Base-by-base conservation (phyloP, 2,329 filamentous ascomycete species). In the Tolypocladium inflatum region DNA sequence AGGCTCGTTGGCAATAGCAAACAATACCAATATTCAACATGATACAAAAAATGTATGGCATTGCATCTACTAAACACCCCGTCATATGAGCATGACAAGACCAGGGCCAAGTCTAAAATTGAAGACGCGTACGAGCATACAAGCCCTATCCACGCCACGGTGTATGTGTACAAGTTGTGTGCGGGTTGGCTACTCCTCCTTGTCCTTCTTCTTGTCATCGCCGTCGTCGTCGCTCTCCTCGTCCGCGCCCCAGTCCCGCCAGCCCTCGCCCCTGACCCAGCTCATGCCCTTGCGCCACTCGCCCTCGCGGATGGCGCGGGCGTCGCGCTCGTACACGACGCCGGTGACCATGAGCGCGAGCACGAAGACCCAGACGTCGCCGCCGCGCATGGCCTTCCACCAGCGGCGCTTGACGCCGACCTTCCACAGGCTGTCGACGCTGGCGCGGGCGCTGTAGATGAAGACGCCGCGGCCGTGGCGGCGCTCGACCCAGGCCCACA, bases 381-480 rank as follows among this genome's bases (percentile, higher is more conserved):
- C 91, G 42, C 90, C 89, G 66, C 81, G 84, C 70, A 94, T 80
- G 13, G 90, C 90, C 63, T 82, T 85, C 91, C 93, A 96, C 85
- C 91, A 91, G 1, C 90, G 83, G 39, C 87, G 79, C 84, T 97
- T 97, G 57, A 89, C 84, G n/a, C 92, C 91, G 0, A 96, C 90
- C 77, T 96, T 96, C 90, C 91, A 97, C 52, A 91, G 73, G 42
- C 85, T 90, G 70, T 96, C 89, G 37, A 96, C 78, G 60, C 88
- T 91, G n/a, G 87, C 76, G 2, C 92, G 81, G 37, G 89, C 84
- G 62, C 84, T 86, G 72, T 94, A 94, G 60, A 97, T 66, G 72
- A 95, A 96, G 57, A 90, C 82, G 1, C 80, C 79, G 19, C 89
- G 76, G 48, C 87, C 83, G 60, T 80, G 76, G 55, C 78, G 77